A percentile compares a stretch with the other conserved stretches of the same genome.
Evolutionary conservation across 768 basidiomycete genomes (phyloP).

Genomic region (Amanita brunnescens): DNA sequence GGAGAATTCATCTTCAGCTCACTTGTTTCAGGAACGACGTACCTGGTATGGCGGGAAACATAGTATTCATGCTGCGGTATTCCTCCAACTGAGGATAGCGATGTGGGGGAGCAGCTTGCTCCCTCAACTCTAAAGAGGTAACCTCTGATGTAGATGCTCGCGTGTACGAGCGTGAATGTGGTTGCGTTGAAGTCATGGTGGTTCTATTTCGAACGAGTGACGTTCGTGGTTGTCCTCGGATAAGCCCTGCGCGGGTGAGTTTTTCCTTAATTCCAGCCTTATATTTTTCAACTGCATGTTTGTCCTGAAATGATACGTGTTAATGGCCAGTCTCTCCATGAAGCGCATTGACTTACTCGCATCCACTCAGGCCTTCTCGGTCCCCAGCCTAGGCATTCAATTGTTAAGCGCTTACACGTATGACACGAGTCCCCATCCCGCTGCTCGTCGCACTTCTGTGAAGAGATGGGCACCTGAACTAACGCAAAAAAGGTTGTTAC

Average conservation of each 20-base stretch:
- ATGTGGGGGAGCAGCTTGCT: constrained; percentile 12
- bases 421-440: constrained; percentile 73
- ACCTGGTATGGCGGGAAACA: constrained; percentile 39
- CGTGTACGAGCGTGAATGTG: constrained; percentile 10
- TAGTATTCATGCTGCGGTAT: constrained; percentile 9
- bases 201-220: constrained; percentile 15
- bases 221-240: constrained; percentile 71
- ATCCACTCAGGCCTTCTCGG: constrained; percentile 84
- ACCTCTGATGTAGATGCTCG: constrained; percentile 23
- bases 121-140: constrained; percentile 12
- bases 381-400: constrained; percentile 82
- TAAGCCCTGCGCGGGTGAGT: constrained; percentile 66
- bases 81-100: constrained; percentile 1
- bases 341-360: constrained; percentile 39
- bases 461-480: constrained; percentile 8
- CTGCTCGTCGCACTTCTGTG: constrained; percentile 84
- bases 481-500: constrained; percentile 11
- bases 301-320: constrained; percentile 44
- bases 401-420: constrained; percentile 73
- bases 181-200: not conserved
- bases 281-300: constrained; percentile 72
- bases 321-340: not conserved
- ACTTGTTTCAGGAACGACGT: constrained; percentile 10
- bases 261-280: constrained; percentile 81
- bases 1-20: not conserved